phyloP scores from a whole-genome alignment of 345 rosid genomes.

The Noccaea bulbosa region DNA sequence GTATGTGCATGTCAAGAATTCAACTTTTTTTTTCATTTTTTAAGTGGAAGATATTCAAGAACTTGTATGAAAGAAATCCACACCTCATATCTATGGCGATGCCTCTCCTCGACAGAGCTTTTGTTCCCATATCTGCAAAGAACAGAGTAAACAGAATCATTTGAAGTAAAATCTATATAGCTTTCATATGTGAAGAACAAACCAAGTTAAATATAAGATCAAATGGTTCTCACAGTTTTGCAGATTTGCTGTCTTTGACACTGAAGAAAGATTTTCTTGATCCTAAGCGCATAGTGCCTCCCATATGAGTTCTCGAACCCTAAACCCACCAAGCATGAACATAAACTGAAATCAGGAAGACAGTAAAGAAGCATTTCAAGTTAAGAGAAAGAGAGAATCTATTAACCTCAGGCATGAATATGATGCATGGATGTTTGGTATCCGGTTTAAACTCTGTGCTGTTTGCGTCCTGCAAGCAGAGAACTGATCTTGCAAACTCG shows the following conservation, averaged over 20 bases:
- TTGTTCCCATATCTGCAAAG: slow-evolving; percentile 69
- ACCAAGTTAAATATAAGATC: not conserved
- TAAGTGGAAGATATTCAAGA: not conserved
- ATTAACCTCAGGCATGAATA: slow-evolving; percentile 93
- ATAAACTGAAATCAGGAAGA: not conserved
- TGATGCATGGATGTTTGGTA: slow-evolving; percentile 73
- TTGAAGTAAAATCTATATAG: not conserved
- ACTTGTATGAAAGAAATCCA: not conserved
- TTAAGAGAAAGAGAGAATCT: not conserved
- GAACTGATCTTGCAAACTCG: slow-evolving; percentile 82
- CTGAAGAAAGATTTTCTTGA: slow-evolving; percentile 80
- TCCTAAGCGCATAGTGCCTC: slow-evolving; percentile 96
- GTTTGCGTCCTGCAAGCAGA: slow-evolving; percentile 74
- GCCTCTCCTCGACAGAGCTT: slow-evolving; percentile 79
- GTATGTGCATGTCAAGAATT: slow-evolving; percentile 11
- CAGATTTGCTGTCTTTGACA: slow-evolving; percentile 67
- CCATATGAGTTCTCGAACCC: slow-evolving; percentile 98
- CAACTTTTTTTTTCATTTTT: not conserved
- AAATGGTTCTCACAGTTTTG: slow-evolving; percentile 68
- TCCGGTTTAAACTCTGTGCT: slow-evolving; percentile 85
- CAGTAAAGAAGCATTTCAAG: not conserved
- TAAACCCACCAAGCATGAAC: slow-evolving; percentile 34
- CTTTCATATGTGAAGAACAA: not conserved
- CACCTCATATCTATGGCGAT: slow-evolving; percentile 99
- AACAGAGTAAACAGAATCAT: not conserved